Base-by-base conservation (phyloP, 2,329 filamentous ascomycete species). In the Colletotrichum noveboracense region DNA sequence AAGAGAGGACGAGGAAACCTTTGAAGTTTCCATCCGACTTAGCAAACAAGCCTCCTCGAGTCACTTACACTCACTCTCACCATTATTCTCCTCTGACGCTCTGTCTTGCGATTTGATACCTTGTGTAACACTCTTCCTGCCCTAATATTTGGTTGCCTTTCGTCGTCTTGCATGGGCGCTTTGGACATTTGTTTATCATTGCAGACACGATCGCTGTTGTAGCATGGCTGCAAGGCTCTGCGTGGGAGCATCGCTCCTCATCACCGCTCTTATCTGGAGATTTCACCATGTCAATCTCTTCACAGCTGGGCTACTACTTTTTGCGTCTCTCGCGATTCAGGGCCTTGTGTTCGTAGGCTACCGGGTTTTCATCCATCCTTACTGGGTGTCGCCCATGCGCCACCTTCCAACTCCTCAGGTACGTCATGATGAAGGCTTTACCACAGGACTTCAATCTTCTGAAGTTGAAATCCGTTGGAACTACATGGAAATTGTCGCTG, bases 321-420 rank as follows among this genome's bases (percentile, higher is more conserved):
- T 43, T 3, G 16, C 21, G 2, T 70, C n/a, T 5, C 58, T 52
- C 5, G 12, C n/a, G n/a, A 43, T 70, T 6, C 75, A 68, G 30
- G 66, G 71, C 16, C n/a, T 77, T 14, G 4, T 81, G 7, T 32
- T 82, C 70, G 81, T 82, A 55, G 38, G 79, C 7, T 87, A 86
- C 77, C 79, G 80, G 16, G 70, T 85, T 52, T 80, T 87, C 72
- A 76, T 89, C 28, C 88, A 87, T 71, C 87, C 67, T 70, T 58
- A 52, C n/a, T 70, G 58, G 56, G 9, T 70, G 5, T 70, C 67
- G 12, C 67, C 67, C 14, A 21, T 70, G 34, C 67, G 67, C 26
- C 67, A 70, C 28, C 67, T 89, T 2, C 87, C 87, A 0, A 86
- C 86, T 1, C 87, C 87, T 18, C 85, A 83, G 79, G 86, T 87